A percentile compares a stretch with the other conserved stretches of the same genome.
phyloP scores from a whole-genome alignment of 805 yeast genomes.

The Pichia exigua region DNA sequence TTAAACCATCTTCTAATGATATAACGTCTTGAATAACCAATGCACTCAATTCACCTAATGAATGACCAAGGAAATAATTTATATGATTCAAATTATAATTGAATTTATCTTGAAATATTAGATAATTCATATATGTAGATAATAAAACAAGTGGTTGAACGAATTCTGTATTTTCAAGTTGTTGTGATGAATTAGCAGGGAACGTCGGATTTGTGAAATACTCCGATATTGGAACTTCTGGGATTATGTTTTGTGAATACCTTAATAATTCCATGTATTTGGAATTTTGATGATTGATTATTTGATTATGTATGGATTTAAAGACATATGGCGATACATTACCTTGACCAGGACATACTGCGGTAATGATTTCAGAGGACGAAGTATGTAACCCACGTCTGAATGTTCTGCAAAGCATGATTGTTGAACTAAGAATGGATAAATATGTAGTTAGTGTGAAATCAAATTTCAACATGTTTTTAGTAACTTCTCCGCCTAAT shows the following conservation, averaged over 20 bases:
- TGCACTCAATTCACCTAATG: constrained; percentile 29
- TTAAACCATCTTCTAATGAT: constrained; percentile 20
- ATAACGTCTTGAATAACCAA: constrained; percentile 24
- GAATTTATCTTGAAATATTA: constrained; percentile 10
- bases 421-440: not conserved
- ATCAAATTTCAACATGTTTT: not conserved
- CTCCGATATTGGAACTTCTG: constrained; percentile 13
- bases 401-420: not conserved
- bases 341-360: constrained; percentile 29
- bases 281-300: not conserved
- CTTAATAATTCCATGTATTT: constrained; percentile 1
- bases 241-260: not conserved
- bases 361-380: constrained; percentile 2
- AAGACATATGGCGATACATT: constrained; percentile 12
- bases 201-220: constrained; percentile 11
- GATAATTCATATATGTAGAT: constrained; percentile 20
- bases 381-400: not conserved
- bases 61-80: constrained; percentile 28
- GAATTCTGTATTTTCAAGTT: constrained; percentile 7
- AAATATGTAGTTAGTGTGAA: not conserved
- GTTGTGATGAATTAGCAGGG: not conserved
- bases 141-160: constrained; percentile 13
- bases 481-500: not conserved
- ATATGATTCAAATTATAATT: constrained; percentile 14
- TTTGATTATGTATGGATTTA: constrained; percentile 8